Evolutionary conservation across 2,329 filamentous ascomycete species (phyloP).

Genomic region (Juglanconis sp.): DNA sequence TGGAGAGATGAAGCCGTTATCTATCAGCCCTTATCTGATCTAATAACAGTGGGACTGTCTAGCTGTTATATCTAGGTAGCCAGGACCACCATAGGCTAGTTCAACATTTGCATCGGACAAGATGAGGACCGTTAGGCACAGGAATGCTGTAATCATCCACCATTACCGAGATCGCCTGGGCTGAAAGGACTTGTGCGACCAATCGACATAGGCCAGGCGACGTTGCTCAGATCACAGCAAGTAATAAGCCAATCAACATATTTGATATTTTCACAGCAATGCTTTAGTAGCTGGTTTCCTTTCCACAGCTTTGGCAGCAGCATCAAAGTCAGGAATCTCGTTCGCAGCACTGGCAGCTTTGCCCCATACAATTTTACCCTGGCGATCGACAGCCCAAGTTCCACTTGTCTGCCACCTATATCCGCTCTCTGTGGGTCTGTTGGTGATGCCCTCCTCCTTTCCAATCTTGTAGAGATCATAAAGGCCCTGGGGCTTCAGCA

Average conservation of each 20-base stretch:
- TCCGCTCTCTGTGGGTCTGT: slow-evolving; percentile 62
- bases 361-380: slow-evolving; percentile 52
- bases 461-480: slow-evolving; percentile 55
- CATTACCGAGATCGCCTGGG: too few relatives aligned
- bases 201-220: too few relatives aligned
- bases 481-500: slow-evolving; percentile 56
- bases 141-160: too few relatives aligned
- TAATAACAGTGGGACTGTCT: too few relatives aligned
- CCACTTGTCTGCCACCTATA: slow-evolving; percentile 67
- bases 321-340: slow-evolving; percentile 52
- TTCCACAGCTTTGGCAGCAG: slow-evolving; percentile 32
- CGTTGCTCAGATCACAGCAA: too few relatives aligned
- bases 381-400: slow-evolving; percentile 56
- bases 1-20: too few relatives aligned
- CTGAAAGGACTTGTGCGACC: too few relatives aligned
- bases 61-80: too few relatives aligned
- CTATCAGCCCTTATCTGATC: too few relatives aligned
- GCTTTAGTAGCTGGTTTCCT: background rate
- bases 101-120: too few relatives aligned
- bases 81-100: too few relatives aligned
- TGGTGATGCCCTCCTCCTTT: slow-evolving; percentile 63
- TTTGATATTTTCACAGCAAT: background rate
- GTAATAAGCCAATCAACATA: background rate
- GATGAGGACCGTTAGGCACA: too few relatives aligned
- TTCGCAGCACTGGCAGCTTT: slow-evolving; percentile 45